Evolutionary conservation across 1,139 yeast genomes (phyloP), one percentile per base, ranked within the genome.

Genomic region (Scheffersomyces quercinus): DNA sequence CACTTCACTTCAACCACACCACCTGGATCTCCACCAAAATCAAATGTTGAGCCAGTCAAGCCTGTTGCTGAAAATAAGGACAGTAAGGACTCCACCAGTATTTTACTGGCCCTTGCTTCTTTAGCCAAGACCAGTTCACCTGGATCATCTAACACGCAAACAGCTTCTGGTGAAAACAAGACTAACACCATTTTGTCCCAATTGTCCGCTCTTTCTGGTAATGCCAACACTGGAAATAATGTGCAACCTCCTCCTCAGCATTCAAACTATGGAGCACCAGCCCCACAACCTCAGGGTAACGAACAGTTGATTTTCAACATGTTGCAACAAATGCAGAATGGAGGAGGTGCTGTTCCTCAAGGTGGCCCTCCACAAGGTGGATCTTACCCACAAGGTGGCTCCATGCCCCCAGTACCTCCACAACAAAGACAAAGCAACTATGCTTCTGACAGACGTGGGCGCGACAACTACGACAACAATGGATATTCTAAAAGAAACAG

Each of bases 41-140:
- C 62, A 15, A 55, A 58, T 33, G 63, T 55, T 35, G 65, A 58
- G 41, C 65, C 69, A 4, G 57, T 55, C 15, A 53, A 52, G 37
- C 49, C 58, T 8, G 44, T 56, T 12, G 43, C 59, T 15, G 44
- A 54, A 13, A 43, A 54, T n/a, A 45, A 58, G 29, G 51, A 47
- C 37, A 52, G 52, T 36, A 38, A 61, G 46, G 83, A 80, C 56
- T 79, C 87, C 13, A 76, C 75, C 45, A 80, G 83, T 50, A 81
- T 83, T 47, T 72, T 83, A 55, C 82, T 77, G 70, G 85, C 85
- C n/a, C 69, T 82, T 46, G 85, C 86, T 20, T 77, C 83, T 9
- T 69, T 82, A 48, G 77, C 79, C 4, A 60, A 64, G 40, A 58
- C 64, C 29, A 62, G 62, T 46, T 62, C 70, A 31, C 51, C 58